These are phyloP conservation scores for Lantana camara DNA, from an alignment of 257 asterid species.

Conservation along the genomic window DNA sequence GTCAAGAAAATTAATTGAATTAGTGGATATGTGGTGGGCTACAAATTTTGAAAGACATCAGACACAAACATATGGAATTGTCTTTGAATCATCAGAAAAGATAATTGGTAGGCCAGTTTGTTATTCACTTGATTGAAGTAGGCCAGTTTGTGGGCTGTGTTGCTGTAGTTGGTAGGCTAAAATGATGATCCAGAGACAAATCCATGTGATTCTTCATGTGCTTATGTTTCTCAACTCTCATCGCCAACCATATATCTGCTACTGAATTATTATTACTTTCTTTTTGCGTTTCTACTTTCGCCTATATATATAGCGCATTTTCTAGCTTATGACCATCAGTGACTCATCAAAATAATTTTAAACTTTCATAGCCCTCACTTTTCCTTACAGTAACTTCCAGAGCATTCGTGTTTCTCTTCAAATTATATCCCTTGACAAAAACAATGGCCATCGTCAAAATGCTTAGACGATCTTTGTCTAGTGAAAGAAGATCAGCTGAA, in stretches of 20 bases:
- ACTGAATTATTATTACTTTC: not conserved
- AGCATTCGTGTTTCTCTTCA: not conserved
- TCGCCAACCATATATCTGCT: slow-evolving; percentile 1
- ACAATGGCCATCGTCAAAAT: slow-evolving; percentile 33
- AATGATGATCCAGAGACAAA: slow-evolving; percentile 19
- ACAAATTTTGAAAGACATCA: no score
- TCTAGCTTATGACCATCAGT: slow-evolving; percentile 20
- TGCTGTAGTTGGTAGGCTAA: no score
- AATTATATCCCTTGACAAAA: not conserved
- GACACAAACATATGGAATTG: no score
- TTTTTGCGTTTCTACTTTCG: not conserved
- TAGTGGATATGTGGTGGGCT: no score
- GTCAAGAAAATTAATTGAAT: no score
- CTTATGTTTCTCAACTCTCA: slow-evolving; percentile 17
- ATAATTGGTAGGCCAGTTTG: no score
- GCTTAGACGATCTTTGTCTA: slow-evolving; percentile 32
- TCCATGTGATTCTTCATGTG: slow-evolving; percentile 35
- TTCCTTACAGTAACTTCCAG: not conserved
- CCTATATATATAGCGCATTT: slow-evolving; percentile 27
- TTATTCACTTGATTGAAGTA: no score
- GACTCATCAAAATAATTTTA: not conserved
- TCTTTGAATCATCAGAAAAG: no score
- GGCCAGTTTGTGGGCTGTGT: no score
- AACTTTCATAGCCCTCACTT: slow-evolving; percentile 15
- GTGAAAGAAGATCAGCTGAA: slow-evolving; percentile 30